phyloP scores from a whole-genome alignment of 2,329 filamentous ascomycete species.

The Ophiostoma montium region DNA sequence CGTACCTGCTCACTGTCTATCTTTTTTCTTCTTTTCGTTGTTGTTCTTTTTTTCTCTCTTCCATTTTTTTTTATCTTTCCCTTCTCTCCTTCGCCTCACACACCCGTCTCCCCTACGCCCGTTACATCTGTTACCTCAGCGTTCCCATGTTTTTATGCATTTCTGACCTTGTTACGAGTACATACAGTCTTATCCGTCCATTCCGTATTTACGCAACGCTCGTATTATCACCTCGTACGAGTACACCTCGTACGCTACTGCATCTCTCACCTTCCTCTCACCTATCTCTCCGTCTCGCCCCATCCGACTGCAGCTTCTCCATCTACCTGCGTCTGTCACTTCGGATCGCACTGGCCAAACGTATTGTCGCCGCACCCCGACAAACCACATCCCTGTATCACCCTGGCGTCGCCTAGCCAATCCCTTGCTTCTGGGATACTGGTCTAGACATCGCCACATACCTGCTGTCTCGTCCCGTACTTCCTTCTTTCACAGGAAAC shows the following conservation, averaged over 20 bases:
- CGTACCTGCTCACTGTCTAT: neutral
- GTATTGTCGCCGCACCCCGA: neutral
- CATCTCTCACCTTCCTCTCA: neutral
- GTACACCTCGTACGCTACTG: neutral
- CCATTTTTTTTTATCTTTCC: no score
- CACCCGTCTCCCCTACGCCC: no score
- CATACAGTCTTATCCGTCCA: no score
- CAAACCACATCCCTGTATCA: neutral
- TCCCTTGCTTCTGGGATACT: neutral
- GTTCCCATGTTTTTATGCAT: no score
- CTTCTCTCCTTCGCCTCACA: neutral
- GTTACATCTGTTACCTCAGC: no score
- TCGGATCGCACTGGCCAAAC: neutral
- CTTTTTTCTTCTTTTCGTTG: neutral
- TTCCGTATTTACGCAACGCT: no score
- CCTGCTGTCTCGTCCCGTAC: neutral
- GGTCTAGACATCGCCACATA: neutral
- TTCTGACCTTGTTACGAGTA: no score
- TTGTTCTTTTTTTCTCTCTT: neutral
- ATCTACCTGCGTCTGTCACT: neutral
- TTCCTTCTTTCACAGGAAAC: neutral
- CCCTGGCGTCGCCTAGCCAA: constrained; percentile 1
- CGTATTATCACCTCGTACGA: no score
- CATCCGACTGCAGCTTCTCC: neutral
- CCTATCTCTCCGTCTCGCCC: neutral